Conservation (phyloP, 192 early-diverging fungal genomes). For the Chytriomyces confervae region DNA sequence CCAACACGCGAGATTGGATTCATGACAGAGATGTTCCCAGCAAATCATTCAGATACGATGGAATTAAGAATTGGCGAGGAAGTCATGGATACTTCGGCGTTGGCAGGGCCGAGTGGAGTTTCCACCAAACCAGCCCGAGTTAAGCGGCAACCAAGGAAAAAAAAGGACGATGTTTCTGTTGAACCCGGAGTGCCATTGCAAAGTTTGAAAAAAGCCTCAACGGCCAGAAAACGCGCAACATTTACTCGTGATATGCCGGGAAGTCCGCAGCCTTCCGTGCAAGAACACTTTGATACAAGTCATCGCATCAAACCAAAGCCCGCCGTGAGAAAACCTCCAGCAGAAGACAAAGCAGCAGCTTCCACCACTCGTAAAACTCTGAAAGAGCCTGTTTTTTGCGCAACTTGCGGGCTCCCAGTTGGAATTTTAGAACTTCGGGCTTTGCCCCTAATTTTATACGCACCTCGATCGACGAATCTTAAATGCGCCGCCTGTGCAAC, state of each 20-base stretch:
- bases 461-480: not conserved
- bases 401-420: not conserved
- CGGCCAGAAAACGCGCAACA: not conserved
- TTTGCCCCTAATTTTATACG: not conserved
- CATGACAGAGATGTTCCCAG: no score
- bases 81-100: no score
- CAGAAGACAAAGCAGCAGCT: not conserved
- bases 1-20: no score
- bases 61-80: no score
- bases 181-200: no score
- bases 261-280: not conserved
- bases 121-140: no score
- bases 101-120: no score
- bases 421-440: not conserved
- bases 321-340: not conserved
- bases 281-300: not conserved
- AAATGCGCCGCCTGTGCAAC: not conserved
- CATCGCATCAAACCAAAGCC: not conserved
- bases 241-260: not conserved
- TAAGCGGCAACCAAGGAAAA: constrained; percentile 4
- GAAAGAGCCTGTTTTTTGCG: not conserved
- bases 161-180: no score
- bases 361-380: not conserved
- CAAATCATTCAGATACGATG: no score
- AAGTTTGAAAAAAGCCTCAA: no score